Evolutionary conservation across 1,284 basidiomycete species (phyloP).

Genomic region (Cryptococcus jaspeensis): DNA sequence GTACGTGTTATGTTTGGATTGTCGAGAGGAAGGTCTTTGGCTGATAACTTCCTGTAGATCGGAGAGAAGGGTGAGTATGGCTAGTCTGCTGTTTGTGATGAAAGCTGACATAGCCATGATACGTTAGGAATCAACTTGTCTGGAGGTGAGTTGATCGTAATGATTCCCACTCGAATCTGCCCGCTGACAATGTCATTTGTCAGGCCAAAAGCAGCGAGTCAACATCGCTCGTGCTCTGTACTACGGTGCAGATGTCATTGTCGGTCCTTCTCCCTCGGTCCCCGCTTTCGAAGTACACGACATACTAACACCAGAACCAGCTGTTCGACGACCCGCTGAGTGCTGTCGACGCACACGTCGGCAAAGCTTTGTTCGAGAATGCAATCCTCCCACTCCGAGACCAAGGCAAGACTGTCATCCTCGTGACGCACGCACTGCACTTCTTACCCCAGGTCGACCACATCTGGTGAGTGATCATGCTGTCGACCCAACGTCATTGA

Average conservation of each 20-base stretch:
- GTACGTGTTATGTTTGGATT: slow-evolving; percentile 31
- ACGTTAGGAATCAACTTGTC: slow-evolving; percentile 47
- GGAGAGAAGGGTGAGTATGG: slow-evolving; percentile 60
- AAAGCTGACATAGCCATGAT: not conserved
- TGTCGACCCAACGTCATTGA: not conserved
- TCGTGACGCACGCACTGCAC: slow-evolving; percentile 70
- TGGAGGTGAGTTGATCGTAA: slow-evolving; percentile 58
- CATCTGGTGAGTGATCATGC: slow-evolving; percentile 52
- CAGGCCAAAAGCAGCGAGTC: slow-evolving; percentile 53
- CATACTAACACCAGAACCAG: slow-evolving; percentile 1
- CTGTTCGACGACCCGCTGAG: slow-evolving; percentile 70
- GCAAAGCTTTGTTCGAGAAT: slow-evolving; percentile 65
- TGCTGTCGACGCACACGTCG: slow-evolving; percentile 72
- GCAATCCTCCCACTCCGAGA: slow-evolving; percentile 63
- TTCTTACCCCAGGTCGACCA: slow-evolving; percentile 67
- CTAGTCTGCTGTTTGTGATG: too few relatives aligned
- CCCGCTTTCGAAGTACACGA: not conserved
- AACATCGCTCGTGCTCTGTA: slow-evolving; percentile 74
- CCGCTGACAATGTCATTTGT: not conserved
- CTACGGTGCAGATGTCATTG: slow-evolving; percentile 65
- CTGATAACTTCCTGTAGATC: slow-evolving; percentile 52
- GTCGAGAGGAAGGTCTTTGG: not conserved
- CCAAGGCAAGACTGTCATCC: slow-evolving; percentile 61
- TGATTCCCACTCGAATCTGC: not conserved
- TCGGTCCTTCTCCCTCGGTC: slow-evolving; percentile 6